Conservation (phyloP, 225 moss, liverwort and hornwort genomes). For the Pleurozium schreberi region DNA sequence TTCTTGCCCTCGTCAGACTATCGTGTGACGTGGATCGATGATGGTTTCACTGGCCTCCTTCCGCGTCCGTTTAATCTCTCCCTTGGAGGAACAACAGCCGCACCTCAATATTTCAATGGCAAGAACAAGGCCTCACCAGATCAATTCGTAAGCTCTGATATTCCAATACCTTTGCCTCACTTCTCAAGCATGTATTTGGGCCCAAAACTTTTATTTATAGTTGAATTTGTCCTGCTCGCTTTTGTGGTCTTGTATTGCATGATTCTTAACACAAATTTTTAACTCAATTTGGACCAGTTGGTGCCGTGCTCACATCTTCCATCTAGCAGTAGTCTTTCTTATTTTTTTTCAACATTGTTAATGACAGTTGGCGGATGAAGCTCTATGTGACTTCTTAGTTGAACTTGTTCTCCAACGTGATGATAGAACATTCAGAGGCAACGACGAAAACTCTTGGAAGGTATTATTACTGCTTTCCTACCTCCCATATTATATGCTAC, state of each 20-base stretch:
- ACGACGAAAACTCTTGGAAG: slow-evolving; percentile 51
- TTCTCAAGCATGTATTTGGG: background rate
- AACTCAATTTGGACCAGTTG: background rate
- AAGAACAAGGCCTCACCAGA: slow-evolving; percentile 54
- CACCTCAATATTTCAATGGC: slow-evolving; percentile 74
- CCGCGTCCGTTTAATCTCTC: slow-evolving; percentile 64
- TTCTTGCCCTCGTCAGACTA: slow-evolving; percentile 69
- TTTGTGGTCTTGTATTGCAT: background rate
- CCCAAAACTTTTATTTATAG: background rate
- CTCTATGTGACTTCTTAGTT: slow-evolving; percentile 53
- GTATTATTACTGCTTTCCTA: slow-evolving; percentile 1
- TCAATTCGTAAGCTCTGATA: slow-evolving; percentile 55
- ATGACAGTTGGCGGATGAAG: slow-evolving; percentile 52
- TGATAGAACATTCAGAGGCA: slow-evolving; percentile 46
- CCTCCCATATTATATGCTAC: background rate
- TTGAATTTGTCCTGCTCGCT: background rate
- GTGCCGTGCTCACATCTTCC: background rate
- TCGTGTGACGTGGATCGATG: slow-evolving; percentile 76
- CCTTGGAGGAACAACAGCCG: slow-evolving; percentile 59
- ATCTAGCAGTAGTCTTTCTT: background rate
- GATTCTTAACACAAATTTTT: background rate
- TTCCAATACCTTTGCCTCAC: background rate
- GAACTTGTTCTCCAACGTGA: slow-evolving; percentile 66
- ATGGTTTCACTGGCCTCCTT: slow-evolving; percentile 80
- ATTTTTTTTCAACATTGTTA: background rate